Conservation (phyloP, 371 early-diverging fungal genomes). For the Rhizopus stolonifer region DNA sequence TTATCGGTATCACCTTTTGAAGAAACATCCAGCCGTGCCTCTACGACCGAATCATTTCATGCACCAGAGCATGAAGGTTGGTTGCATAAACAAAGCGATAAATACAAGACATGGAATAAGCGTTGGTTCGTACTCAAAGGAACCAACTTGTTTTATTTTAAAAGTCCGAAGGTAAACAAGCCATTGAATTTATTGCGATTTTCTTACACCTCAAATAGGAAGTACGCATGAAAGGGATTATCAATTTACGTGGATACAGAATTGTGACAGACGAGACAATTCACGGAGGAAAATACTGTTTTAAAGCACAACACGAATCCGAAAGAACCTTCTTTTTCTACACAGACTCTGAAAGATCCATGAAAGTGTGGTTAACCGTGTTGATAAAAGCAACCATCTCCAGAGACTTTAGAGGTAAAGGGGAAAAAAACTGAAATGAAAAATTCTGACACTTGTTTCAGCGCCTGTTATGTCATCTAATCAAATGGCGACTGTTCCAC, state of each 20-base stretch:
- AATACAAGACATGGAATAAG: conserved; percentile 67
- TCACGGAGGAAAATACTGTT: conserved; percentile 67
- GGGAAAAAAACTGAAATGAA: too few relatives aligned
- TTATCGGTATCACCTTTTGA: conserved; percentile 35
- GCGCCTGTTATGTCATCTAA: conserved; percentile 71
- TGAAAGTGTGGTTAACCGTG: conserved; percentile 64
- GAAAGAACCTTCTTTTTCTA: conserved; percentile 66
- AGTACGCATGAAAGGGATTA: conserved; percentile 57
- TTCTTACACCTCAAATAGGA: conserved; percentile 22
- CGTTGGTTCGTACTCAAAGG: conserved; percentile 73
- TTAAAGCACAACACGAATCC: conserved; percentile 67
- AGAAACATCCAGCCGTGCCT: conserved; percentile 5
- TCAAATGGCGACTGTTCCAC: conserved; percentile 61
- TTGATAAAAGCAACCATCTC: conserved; percentile 76
- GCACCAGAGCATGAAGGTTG: conserved; percentile 58
- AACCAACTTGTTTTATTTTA: conserved; percentile 60
- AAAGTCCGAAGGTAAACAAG: conserved; percentile 50
- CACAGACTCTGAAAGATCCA: conserved; percentile 57
- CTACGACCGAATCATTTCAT: conserved; percentile 28
- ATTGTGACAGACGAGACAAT: conserved; percentile 62
- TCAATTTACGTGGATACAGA: conserved; percentile 58
- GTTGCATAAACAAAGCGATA: conserved; percentile 67
- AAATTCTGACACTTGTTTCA: too few relatives aligned
- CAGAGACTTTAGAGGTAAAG: conserved; percentile 52
- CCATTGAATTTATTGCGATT: background rate